Conservation (phyloP, 805 yeast species). For the Kuraishia piskuri region DNA sequence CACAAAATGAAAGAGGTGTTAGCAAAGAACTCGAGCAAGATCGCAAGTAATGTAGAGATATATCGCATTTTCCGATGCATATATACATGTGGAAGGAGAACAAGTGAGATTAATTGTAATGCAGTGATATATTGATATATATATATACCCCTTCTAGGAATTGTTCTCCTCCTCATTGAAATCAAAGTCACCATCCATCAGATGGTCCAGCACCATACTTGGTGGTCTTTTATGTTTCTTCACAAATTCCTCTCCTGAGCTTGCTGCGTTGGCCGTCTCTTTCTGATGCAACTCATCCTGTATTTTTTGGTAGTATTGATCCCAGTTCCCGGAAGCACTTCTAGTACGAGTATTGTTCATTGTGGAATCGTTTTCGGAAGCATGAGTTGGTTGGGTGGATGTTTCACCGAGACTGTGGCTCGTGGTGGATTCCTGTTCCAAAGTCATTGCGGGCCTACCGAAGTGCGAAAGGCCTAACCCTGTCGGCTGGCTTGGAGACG, state of each 20-base stretch:
- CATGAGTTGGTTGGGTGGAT: neutral
- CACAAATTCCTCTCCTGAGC: neutral
- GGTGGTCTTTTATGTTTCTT: conserved; percentile 1
- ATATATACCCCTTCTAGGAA: conserved; percentile 1
- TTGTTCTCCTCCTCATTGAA: neutral
- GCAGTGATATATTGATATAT: neutral
- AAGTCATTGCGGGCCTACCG: neutral
- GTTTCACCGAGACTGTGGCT: neutral
- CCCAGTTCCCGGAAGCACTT: neutral
- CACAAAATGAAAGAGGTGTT: neutral
- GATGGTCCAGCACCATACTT: conserved; percentile 2
- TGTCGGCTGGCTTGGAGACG: neutral
- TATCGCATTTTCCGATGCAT: neutral
- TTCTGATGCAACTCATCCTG: neutral
- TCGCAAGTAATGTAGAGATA: neutral
- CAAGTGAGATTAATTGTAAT: too few species aligned
- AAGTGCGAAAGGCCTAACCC: neutral
- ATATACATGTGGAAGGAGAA: neutral
- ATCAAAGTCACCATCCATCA: conserved; percentile 1
- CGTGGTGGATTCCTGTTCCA: neutral
- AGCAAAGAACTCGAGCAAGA: neutral
- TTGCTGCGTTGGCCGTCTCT: neutral
- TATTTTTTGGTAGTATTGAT: neutral
- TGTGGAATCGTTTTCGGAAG: neutral
- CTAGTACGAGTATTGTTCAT: neutral